These are phyloP conservation scores for Saturnispora mendoncae DNA, from an alignment of 805 yeast genomes.

Conservation along the genomic window DNA sequence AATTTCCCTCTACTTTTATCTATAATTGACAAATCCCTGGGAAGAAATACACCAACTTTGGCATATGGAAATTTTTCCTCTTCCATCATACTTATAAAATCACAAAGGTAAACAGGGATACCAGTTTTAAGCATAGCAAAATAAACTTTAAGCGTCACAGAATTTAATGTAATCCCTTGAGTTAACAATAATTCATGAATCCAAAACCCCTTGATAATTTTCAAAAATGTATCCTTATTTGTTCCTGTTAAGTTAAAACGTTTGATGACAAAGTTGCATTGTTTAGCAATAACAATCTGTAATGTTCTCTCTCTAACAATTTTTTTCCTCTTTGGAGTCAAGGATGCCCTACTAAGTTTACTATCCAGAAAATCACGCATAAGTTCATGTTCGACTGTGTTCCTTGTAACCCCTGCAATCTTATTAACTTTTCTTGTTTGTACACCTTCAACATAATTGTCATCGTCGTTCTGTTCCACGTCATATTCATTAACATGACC, in stretches of 20 bases:
- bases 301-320: slow-evolving; percentile 17
- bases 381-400: background rate
- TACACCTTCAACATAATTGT: slow-evolving; percentile 38
- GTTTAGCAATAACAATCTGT: slow-evolving; percentile 25
- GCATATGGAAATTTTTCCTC: slow-evolving; percentile 39
- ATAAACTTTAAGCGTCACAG: slow-evolving; percentile 35
- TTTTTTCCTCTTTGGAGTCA: slow-evolving; percentile 11
- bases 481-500: slow-evolving; percentile 87
- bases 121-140: slow-evolving; percentile 40
- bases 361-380: slow-evolving; percentile 10
- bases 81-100: slow-evolving; percentile 35
- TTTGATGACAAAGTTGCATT: slow-evolving; percentile 2
- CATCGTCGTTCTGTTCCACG: slow-evolving; percentile 75
- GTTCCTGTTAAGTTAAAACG: slow-evolving; percentile 4
- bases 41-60: slow-evolving; percentile 16
- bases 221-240: slow-evolving; percentile 9
- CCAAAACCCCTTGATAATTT: slow-evolving; percentile 30
- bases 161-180: slow-evolving; percentile 11
- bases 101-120: slow-evolving; percentile 42
- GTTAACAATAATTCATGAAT: slow-evolving; percentile 1
- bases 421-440: slow-evolving; percentile 45
- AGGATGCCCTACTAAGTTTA: slow-evolving; percentile 11
- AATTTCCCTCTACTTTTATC: background rate
- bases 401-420: slow-evolving; percentile 34
- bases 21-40: slow-evolving; percentile 15